phyloP scores from a whole-genome alignment of 1,284 basidiomycete species.

The Ceratobasidium sp. region DNA sequence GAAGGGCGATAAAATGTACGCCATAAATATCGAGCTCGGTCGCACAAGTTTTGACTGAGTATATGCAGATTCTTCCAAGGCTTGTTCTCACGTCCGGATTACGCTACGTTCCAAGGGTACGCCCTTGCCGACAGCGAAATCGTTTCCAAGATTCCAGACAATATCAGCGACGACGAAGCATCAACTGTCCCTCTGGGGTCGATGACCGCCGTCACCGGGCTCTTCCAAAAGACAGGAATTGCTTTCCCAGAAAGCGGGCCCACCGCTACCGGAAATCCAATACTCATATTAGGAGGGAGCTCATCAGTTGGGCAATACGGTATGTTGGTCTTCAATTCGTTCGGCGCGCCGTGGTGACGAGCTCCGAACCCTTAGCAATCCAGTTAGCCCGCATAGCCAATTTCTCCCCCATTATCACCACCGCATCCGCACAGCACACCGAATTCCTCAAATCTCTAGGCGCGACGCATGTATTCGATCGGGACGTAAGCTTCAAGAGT shows the following conservation, averaged over 20 bases:
- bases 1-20: slow-evolving; percentile 45
- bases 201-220: slow-evolving; percentile 24
- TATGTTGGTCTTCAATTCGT: background rate
- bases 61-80: slow-evolving; percentile 20
- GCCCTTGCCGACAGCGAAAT: slow-evolving; percentile 8
- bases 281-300: slow-evolving; percentile 47
- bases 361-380: slow-evolving; percentile 38
- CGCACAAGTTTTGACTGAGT: background rate
- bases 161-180: slow-evolving; percentile 10
- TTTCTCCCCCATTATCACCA: slow-evolving; percentile 42
- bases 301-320: slow-evolving; percentile 43
- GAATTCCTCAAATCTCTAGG: slow-evolving; percentile 48
- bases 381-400: slow-evolving; percentile 50
- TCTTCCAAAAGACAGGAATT: slow-evolving; percentile 44
- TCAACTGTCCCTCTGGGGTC: slow-evolving; percentile 16
- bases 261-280: slow-evolving; percentile 20
- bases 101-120: slow-evolving; percentile 22
- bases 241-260: slow-evolving; percentile 12
- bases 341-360: background rate
- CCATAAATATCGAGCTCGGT: background rate
- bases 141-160: slow-evolving; percentile 5
- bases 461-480: slow-evolving; percentile 51
- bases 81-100: slow-evolving; percentile 3
- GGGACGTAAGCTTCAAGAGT: slow-evolving; percentile 55
- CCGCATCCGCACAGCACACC: slow-evolving; percentile 46